Evolutionary conservation across 179 eudicot genomes (phyloP).

Genomic region (Gypsophila paniculata): DNA sequence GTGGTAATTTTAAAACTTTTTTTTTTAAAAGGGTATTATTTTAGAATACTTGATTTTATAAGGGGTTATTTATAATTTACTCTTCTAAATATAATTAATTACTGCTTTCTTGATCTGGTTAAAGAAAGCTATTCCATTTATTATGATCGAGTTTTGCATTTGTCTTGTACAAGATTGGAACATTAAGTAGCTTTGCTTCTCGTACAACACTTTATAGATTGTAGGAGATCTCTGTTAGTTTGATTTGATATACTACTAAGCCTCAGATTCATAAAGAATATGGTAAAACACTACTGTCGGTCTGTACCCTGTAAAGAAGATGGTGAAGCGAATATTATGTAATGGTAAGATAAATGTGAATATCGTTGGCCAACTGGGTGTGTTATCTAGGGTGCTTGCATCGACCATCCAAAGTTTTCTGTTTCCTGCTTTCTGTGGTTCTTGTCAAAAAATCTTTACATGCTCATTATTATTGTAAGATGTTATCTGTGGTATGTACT

Average conservation of each 20-base stretch:
- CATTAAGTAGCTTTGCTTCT: not conserved
- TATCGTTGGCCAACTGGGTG: not conserved
- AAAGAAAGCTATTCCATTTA: not conserved
- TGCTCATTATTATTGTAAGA: not conserved
- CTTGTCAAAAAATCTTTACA: not conserved
- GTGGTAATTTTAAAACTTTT: too few relatives aligned
- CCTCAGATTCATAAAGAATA: not conserved
- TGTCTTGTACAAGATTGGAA: not conserved
- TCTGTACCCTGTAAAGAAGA: not conserved
- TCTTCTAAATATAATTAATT: not conserved
- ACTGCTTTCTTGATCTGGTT: not conserved
- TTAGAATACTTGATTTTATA: too few relatives aligned
- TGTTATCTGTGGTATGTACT: not conserved
- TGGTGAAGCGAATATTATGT: not conserved
- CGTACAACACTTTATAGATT: not conserved
- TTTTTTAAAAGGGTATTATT: too few relatives aligned
- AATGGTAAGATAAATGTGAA: not conserved
- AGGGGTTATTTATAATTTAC: too few relatives aligned
- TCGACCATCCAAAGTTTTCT: not conserved
- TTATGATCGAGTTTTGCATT: not conserved
- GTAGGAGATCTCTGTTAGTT: not conserved
- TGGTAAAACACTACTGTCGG: not conserved
- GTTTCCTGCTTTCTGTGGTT: not conserved
- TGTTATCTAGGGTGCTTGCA: not conserved
- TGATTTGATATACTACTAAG: not conserved